Percentiles rank a stretch among this genome's conserved stretches.
phyloP scores from a whole-genome alignment of 2,329 filamentous ascomycete species.

The Trichoderma breve region DNA sequence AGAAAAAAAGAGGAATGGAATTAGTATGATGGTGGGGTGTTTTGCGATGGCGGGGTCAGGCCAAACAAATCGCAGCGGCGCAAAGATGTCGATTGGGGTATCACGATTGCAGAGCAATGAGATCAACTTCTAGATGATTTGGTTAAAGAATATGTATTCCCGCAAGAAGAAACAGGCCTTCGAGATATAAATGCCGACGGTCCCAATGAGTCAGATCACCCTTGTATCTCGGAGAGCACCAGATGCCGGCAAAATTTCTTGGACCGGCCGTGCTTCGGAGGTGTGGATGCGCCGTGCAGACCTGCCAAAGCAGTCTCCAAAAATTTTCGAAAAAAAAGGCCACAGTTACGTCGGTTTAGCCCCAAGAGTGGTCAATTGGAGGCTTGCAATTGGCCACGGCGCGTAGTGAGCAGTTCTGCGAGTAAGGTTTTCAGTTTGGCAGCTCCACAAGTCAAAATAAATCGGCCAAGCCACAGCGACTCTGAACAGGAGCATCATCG shows the following conservation, averaged over 20 bases:
- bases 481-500: neutral
- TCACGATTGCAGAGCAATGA: neutral
- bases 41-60: slow-evolving; percentile 13
- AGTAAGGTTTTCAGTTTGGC: neutral
- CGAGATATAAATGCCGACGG: neutral
- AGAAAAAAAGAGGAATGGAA: neutral
- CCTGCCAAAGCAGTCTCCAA: neutral
- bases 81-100: neutral
- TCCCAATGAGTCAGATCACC: slow-evolving; percentile 18
- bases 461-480: neutral
- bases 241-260: slow-evolving; percentile 1
- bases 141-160: neutral
- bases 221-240: slow-evolving; percentile 7
- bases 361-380: slow-evolving; percentile 1
- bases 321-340: neutral
- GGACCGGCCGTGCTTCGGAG: slow-evolving; percentile 19
- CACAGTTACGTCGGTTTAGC: slow-evolving; percentile 12
- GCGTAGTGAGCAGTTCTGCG: neutral
- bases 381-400: neutral
- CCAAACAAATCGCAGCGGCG: neutral
- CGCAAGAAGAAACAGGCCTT: neutral
- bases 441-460: slow-evolving; percentile 1
- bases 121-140: neutral
- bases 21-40: neutral
- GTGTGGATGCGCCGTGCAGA: slow-evolving; percentile 9